Percentiles rank a stretch among this genome's conserved stretches.
Evolutionary conservation across 2,329 filamentous ascomycete species (phyloP).

Genomic region (Fusarium sp.): DNA sequence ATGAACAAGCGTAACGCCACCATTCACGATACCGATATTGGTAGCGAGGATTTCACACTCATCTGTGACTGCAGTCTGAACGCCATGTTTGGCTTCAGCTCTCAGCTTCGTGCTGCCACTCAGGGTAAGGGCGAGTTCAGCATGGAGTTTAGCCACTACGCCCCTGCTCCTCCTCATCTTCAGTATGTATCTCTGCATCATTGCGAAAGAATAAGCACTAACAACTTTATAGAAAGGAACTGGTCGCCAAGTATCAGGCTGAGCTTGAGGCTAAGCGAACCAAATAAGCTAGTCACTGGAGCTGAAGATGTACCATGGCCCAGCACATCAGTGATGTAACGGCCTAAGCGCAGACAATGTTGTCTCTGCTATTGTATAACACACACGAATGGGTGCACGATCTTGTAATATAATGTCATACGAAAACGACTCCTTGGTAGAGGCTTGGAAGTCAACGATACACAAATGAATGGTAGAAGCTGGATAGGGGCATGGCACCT

Average conservation of each 20-base stretch:
- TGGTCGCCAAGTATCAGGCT: conserved; percentile 67
- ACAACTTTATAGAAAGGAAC: conserved; percentile 60
- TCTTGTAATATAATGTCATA: conserved; percentile 43
- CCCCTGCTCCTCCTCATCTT: conserved; percentile 84
- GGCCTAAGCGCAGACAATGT: conserved; percentile 6
- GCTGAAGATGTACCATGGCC: neutral
- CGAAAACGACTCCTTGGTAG: conserved; percentile 5
- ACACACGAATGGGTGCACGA: conserved; percentile 36
- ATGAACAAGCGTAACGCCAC: conserved; percentile 97
- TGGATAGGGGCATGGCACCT: neutral
- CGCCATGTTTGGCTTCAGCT: conserved; percentile 97
- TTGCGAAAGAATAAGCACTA: neutral
- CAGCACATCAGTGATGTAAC: conserved; percentile 5
- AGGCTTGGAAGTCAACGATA: conserved; percentile 29
- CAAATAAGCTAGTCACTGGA: conserved; percentile 52
- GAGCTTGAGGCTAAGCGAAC: conserved; percentile 67
- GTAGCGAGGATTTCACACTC: conserved; percentile 91
- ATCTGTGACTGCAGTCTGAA: conserved; percentile 93
- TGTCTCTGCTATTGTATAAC: conserved; percentile 37
- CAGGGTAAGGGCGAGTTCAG: conserved; percentile 98
- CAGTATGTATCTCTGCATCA: conserved; percentile 69
- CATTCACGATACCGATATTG: conserved; percentile 95
- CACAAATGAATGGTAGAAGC: conserved; percentile 23
- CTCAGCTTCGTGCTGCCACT: conserved; percentile 88
- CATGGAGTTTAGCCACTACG: conserved; percentile 99